These are phyloP conservation scores for Mycocentrospora acerina DNA, from an alignment of 2,329 filamentous ascomycete species.

Conservation along the genomic window DNA sequence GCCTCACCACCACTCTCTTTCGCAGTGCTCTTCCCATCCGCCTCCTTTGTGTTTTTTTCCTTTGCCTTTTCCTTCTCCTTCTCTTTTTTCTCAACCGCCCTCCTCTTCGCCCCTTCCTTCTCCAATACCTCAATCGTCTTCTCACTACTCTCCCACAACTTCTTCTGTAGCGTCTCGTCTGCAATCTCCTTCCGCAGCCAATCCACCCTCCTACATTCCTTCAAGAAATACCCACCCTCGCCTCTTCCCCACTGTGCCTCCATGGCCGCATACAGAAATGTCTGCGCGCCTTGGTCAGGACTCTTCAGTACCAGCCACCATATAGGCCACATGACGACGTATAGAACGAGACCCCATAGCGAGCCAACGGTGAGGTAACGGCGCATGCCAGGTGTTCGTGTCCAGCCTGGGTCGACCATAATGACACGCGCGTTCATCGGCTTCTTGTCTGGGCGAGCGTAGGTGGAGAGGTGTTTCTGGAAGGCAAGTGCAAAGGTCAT, in stretches of 20 bases:
- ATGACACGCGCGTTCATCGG: conserved; percentile 82
- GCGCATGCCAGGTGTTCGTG: conserved; percentile 82
- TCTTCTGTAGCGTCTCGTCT: conserved; percentile 78
- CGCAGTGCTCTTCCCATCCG: conserved; percentile 19
- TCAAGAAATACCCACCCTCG: conserved; percentile 72
- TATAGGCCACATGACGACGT: conserved; percentile 74
- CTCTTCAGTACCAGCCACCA: conserved; percentile 91
- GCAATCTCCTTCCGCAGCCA: conserved; percentile 71
- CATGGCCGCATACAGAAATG: conserved; percentile 82
- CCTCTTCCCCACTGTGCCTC: conserved; percentile 69
- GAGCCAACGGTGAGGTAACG: conserved; percentile 85
- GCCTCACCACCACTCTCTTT: conserved; percentile 19
- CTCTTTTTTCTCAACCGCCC: conserved; percentile 60
- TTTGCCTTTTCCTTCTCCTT: conserved; percentile 41
- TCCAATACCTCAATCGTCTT: conserved; percentile 77
- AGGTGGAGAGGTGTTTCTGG: conserved; percentile 86
- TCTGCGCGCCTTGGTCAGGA: conserved; percentile 79
- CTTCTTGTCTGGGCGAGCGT: conserved; percentile 78
- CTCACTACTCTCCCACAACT: conserved; percentile 85
- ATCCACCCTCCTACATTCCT: conserved; percentile 81
- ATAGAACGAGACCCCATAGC: conserved; percentile 74
- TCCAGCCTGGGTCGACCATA: conserved; percentile 82
- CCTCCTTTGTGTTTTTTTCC: conserved; percentile 4
- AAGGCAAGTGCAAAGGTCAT: conserved; percentile 89
- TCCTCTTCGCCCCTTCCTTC: conserved; percentile 70